Percentiles rank a stretch among this genome's conserved stretches.
phyloP scores from a whole-genome alignment of 75 land plant genomes.

The Larix kaempferi region DNA sequence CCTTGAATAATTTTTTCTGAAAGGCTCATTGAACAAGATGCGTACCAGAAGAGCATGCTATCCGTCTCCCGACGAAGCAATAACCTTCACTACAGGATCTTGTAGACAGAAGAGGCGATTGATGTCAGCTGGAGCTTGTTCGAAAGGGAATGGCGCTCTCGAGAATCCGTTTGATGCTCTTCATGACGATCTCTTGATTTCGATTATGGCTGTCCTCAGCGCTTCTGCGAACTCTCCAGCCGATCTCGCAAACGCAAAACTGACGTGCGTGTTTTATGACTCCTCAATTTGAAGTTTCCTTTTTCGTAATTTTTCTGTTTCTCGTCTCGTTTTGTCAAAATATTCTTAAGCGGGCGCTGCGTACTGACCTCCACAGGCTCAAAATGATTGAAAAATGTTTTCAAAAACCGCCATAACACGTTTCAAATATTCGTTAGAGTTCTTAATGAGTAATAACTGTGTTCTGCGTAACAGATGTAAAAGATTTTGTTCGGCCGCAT shows the following conservation, averaged over 20 bases:
- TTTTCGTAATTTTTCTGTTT: background rate
- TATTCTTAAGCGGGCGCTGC: background rate
- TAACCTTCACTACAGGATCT: background rate
- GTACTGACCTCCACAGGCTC: background rate
- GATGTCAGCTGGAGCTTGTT: background rate
- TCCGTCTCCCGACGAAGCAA: background rate
- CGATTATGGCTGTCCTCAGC: constrained; percentile 14
- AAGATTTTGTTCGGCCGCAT: constrained; percentile 21
- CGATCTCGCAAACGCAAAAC: constrained; percentile 27
- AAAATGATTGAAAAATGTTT: background rate
- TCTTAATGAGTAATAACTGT: too few species aligned
- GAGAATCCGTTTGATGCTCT: constrained; percentile 19
- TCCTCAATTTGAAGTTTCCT: background rate
- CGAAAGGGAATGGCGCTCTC: background rate
- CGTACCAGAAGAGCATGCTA: constrained; percentile 7
- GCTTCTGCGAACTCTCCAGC: constrained; percentile 25
- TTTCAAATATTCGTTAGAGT: background rate
- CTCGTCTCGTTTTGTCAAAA: too few species aligned
- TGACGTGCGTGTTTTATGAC: constrained; percentile 9
- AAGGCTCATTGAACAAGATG: background rate
- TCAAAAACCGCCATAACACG: background rate
- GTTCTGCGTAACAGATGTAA: constrained; percentile 10
- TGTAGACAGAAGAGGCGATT: background rate
- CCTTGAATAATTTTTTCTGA: too few species aligned
- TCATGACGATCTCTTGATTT: constrained; percentile 21